phyloP scores from a whole-genome alignment of 306 rosid species.

The Lathyrus sativus region DNA sequence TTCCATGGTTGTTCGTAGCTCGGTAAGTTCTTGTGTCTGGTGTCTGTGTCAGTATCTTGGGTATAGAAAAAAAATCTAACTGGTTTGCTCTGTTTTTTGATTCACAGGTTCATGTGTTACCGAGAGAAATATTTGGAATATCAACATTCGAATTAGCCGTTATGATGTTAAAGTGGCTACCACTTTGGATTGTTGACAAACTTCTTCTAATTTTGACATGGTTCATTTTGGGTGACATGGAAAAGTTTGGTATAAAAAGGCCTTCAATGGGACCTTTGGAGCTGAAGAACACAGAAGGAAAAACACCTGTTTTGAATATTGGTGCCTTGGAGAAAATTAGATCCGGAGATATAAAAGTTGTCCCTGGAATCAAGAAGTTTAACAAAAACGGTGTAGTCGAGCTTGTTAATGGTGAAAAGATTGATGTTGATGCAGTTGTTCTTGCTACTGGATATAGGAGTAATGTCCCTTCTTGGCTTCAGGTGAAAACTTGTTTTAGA shows the following conservation, averaged over 20 bases:
- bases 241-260: slow-evolving; percentile 72
- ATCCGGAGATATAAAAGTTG: slow-evolving; percentile 77
- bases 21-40: slow-evolving; percentile 50
- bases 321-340: slow-evolving; percentile 75
- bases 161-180: slow-evolving; percentile 69
- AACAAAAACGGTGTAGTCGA: slow-evolving; percentile 42
- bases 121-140: slow-evolving; percentile 73
- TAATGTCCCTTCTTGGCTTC: slow-evolving; percentile 94
- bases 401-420: slow-evolving; percentile 58
- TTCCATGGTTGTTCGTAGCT: slow-evolving; percentile 76
- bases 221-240: slow-evolving; percentile 65
- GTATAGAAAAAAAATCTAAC: no score
- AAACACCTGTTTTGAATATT: slow-evolving; percentile 87
- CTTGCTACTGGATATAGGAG: slow-evolving; percentile 90
- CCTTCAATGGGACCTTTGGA: slow-evolving; percentile 72
- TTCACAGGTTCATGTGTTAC: slow-evolving; percentile 78
- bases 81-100: slow-evolving; percentile 46
- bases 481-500: slow-evolving; percentile 57
- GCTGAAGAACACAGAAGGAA: slow-evolving; percentile 75
- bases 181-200: slow-evolving; percentile 82
- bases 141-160: slow-evolving; percentile 79
- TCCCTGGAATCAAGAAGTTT: slow-evolving; percentile 66
- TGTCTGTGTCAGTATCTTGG: background rate
- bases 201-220: slow-evolving; percentile 63
- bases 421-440: slow-evolving; percentile 68